phyloP scores from a whole-genome alignment of 176 grass and related monocot genomes.

The Metroxylon sagu region DNA sequence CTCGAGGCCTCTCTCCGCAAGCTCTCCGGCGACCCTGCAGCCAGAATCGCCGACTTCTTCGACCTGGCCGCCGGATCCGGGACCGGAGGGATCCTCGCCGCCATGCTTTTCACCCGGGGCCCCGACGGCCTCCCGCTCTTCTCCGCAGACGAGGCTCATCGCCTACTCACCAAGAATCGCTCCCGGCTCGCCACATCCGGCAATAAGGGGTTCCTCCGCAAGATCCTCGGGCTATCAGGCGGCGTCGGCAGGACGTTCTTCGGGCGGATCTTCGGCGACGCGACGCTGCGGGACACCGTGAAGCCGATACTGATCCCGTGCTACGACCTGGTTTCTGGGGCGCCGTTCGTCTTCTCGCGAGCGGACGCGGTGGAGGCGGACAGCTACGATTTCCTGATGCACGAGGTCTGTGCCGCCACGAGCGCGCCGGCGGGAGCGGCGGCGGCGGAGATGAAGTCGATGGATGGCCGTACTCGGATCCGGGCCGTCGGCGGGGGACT shows the following conservation, averaged over 20 bases:
- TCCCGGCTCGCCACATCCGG: slow-evolving; percentile 15
- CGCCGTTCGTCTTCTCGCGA: slow-evolving; percentile 87
- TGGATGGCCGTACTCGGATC: slow-evolving; percentile 46
- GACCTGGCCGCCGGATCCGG: slow-evolving; percentile 65
- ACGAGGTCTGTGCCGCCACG: slow-evolving; percentile 54
- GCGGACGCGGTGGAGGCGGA: slow-evolving; percentile 84
- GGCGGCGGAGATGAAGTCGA: slow-evolving; percentile 35
- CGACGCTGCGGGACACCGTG: slow-evolving; percentile 43
- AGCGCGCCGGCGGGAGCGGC: not conserved
- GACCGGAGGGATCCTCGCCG: slow-evolving; percentile 49
- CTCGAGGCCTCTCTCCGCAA: slow-evolving; percentile 45
- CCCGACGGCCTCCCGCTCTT: slow-evolving; percentile 2
- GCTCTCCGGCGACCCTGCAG: slow-evolving; percentile 38
- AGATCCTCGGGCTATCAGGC: not conserved
- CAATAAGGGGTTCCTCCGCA: not conserved
- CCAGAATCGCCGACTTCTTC: slow-evolving; percentile 45
- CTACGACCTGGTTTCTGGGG: slow-evolving; percentile 47
- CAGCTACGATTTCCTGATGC: slow-evolving; percentile 75
- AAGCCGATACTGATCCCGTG: slow-evolving; percentile 81
- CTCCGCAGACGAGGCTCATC: slow-evolving; percentile 37
- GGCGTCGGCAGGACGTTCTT: slow-evolving; percentile 8
- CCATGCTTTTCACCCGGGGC: slow-evolving; percentile 43
- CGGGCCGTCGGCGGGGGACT: slow-evolving; percentile 21
- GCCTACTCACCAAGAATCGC: slow-evolving; percentile 32
- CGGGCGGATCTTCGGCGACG: slow-evolving; percentile 42